A percentile compares a stretch with the other conserved stretches of the same genome.
Evolutionary conservation across 2,329 filamentous ascomycete species (phyloP).

Genomic region (Fusarium mexicanum): DNA sequence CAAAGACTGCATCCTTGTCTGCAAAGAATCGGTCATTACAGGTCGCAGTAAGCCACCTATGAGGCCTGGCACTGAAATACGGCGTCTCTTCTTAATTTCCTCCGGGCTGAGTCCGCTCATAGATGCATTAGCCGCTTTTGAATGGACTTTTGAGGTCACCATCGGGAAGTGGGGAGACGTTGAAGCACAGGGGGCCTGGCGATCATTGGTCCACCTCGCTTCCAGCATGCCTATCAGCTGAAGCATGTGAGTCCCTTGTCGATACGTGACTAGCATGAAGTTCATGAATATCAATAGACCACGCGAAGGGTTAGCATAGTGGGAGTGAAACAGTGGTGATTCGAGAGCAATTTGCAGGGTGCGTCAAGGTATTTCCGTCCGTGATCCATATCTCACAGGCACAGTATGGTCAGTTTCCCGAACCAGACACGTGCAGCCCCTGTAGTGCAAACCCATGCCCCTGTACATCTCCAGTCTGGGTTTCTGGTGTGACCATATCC

Average conservation of each 20-base stretch:
- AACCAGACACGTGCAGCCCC: slow-evolving; percentile 33
- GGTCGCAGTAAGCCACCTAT: not conserved
- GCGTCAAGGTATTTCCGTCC: slow-evolving; percentile 7
- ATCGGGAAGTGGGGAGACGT: slow-evolving; percentile 14
- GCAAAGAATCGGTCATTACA: slow-evolving; percentile 5
- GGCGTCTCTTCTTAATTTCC: slow-evolving; percentile 9
- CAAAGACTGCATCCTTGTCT: slow-evolving; percentile 12
- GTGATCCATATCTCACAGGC: slow-evolving; percentile 8
- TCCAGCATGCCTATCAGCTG: slow-evolving; percentile 7
- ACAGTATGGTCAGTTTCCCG: slow-evolving; percentile 17
- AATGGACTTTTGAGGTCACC: not conserved
- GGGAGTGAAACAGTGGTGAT: slow-evolving; percentile 20
- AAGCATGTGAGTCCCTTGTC: slow-evolving; percentile 5
- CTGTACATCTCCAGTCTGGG: slow-evolving; percentile 21
- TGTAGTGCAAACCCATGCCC: slow-evolving; percentile 19
- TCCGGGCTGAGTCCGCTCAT: slow-evolving; percentile 8
- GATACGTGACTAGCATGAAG: not conserved
- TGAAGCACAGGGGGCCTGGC: slow-evolving; percentile 14
- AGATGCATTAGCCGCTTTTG: slow-evolving; percentile 2
- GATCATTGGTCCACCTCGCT: slow-evolving; percentile 14
- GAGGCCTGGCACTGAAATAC: not conserved
- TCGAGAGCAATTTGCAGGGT: slow-evolving; percentile 6
- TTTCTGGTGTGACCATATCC: not conserved
- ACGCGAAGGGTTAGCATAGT: slow-evolving; percentile 11
- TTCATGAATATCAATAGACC: not conserved